These are phyloP conservation scores for Calonectria henricotiae DNA, from an alignment of 2,329 filamentous ascomycete species.

Conservation along the genomic window DNA sequence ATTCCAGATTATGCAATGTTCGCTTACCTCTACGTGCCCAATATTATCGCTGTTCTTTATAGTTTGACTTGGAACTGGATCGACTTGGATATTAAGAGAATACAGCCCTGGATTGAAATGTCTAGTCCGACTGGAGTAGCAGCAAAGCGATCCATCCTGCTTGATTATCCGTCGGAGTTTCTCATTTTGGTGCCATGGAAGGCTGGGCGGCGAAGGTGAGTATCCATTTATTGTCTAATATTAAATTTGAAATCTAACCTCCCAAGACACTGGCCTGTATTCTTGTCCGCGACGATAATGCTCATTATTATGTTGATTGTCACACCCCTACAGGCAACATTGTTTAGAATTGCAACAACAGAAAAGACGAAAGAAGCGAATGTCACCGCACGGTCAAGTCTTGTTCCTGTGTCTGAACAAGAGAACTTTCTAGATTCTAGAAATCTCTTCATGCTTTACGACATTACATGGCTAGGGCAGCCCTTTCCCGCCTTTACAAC, in stretches of 20 bases:
- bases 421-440: neutral
- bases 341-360: constrained; percentile 2
- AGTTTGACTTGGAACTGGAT: constrained; percentile 29
- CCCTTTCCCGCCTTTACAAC: constrained; percentile 22
- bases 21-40: constrained; percentile 25
- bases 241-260: neutral
- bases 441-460: constrained; percentile 6
- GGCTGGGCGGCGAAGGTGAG: constrained; percentile 18
- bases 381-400: neutral
- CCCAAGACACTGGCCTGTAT: constrained; percentile 31
- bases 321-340: constrained; percentile 21
- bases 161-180: constrained; percentile 30
- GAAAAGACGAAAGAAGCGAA: neutral
- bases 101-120: constrained; percentile 31
- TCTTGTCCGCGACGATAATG: constrained; percentile 21
- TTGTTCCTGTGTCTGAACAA: constrained; percentile 1
- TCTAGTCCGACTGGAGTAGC: constrained; percentile 2
- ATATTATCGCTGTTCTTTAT: constrained; percentile 22
- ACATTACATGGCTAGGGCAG: constrained; percentile 5
- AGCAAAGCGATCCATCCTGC: constrained; percentile 14
- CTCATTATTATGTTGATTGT: constrained; percentile 25
- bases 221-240: neutral
- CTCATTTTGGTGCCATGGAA: constrained; percentile 17
- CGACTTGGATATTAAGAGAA: constrained; percentile 27
- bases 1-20: constrained; percentile 1